These are phyloP conservation scores for Taphrina populina DNA, from an alignment of 1,139 yeast genomes.

Conservation along the genomic window DNA sequence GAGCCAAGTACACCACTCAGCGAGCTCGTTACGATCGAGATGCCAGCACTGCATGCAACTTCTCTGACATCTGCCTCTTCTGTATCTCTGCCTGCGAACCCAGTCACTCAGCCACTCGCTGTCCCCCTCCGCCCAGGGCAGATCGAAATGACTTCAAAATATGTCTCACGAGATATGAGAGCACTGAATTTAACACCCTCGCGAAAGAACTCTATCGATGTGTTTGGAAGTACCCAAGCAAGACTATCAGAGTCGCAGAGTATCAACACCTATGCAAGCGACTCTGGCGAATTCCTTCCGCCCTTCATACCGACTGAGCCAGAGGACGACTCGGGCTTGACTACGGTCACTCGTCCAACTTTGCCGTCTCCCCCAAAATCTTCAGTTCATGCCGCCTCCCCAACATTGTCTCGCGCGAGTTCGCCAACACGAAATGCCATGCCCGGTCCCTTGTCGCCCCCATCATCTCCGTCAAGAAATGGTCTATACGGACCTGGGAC, in stretches of 20 bases:
- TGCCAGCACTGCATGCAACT: conserved; percentile 32
- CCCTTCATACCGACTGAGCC: no score
- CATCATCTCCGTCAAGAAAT: conserved; percentile 9
- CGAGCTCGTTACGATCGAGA: conserved; percentile 15
- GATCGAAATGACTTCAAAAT: background rate
- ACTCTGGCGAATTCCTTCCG: no score
- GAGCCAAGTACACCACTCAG: conserved; percentile 18
- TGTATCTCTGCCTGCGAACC: conserved; percentile 15
- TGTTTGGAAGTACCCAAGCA: background rate
- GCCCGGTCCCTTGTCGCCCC: conserved; percentile 14
- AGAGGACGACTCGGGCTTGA: no score
- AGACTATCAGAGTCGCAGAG: conserved; percentile 2
- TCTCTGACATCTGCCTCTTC: conserved; percentile 22
- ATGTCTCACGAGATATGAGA: background rate
- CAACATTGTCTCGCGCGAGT: background rate
- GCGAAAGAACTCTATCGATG: conserved; percentile 16
- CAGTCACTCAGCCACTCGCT: no score
- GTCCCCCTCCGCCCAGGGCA: conserved; percentile 6
- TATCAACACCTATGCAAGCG: no score
- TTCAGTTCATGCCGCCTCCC: background rate
- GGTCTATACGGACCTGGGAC: background rate
- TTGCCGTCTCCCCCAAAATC: conserved; percentile 5
- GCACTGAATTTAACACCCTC: conserved; percentile 2
- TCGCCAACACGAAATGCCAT: conserved; percentile 5
- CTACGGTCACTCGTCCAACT: no score